Conservation (phyloP, 768 basidiomycete species). For the Leccinum variicolor region DNA sequence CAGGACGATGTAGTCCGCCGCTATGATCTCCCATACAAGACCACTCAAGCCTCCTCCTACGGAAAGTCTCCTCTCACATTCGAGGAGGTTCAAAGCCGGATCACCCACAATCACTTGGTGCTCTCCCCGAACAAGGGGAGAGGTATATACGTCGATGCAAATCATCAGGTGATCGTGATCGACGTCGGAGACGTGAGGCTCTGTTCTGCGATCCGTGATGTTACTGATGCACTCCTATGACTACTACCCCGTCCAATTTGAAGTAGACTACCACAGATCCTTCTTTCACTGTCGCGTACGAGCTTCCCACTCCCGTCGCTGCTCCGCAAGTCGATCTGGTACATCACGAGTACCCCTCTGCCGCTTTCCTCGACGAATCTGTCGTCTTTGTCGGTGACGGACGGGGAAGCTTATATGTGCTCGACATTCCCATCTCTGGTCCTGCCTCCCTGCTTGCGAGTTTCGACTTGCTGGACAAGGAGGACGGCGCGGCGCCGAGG, state of each 20-base stretch:
- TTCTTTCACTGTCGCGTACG: constrained; percentile 52
- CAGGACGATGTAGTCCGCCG: constrained; percentile 56
- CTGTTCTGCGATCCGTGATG: background rate
- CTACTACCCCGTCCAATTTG: constrained; percentile 3
- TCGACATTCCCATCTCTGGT: constrained; percentile 41
- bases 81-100: constrained; percentile 79
- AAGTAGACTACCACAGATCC: constrained; percentile 53
- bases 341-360: constrained; percentile 75
- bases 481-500: constrained; percentile 17
- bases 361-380: constrained; percentile 48
- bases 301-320: constrained; percentile 55
- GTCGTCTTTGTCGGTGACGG: constrained; percentile 67
- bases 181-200: constrained; percentile 54
- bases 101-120: constrained; percentile 79
- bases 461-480: constrained; percentile 41
- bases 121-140: constrained; percentile 42
- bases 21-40: constrained; percentile 44
- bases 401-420: constrained; percentile 59
- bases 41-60: constrained; percentile 53
- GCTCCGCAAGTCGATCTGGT: constrained; percentile 36
- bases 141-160: constrained; percentile 67
- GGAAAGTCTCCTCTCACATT: constrained; percentile 64
- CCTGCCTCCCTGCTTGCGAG: constrained; percentile 47
- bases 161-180: constrained; percentile 58
- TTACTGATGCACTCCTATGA: constrained; percentile 4